These are phyloP conservation scores for Candida incommunis DNA, from an alignment of 805 yeast species.

Conservation along the genomic window DNA sequence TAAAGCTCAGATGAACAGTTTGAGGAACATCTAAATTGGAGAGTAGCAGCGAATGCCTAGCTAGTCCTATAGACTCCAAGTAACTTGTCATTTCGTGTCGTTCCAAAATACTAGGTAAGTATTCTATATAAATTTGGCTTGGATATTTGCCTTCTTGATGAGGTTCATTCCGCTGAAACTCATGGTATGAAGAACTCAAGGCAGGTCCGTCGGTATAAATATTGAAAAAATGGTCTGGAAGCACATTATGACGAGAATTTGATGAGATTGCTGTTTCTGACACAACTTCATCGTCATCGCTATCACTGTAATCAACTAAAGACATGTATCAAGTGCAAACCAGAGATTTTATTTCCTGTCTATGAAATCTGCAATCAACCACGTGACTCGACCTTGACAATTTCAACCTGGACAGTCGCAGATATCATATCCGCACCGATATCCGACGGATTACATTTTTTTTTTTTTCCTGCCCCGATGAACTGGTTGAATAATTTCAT, in stretches of 20 bases:
- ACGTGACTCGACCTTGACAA: too few relatives aligned
- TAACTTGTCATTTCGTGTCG: not conserved
- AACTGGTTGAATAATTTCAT: too few relatives aligned
- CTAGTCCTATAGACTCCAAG: not conserved
- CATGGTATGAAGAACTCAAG: not conserved
- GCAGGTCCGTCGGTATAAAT: not conserved
- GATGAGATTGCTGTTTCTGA: not conserved
- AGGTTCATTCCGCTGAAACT: not conserved
- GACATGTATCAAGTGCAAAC: too few relatives aligned
- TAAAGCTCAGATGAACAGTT: not conserved
- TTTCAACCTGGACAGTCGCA: too few relatives aligned
- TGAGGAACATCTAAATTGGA: not conserved
- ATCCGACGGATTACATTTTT: too few relatives aligned
- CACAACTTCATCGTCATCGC: not conserved
- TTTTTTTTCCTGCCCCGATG: too few relatives aligned
- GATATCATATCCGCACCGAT: too few relatives aligned
- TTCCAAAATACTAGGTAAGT: not conserved
- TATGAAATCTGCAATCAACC: too few relatives aligned
- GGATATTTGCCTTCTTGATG: not conserved
- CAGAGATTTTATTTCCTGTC: too few relatives aligned
- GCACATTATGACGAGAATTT: not conserved
- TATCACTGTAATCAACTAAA: conserved; percentile 1
- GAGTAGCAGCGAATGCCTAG: not conserved
- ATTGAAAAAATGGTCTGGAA: not conserved
- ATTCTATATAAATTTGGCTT: not conserved